Evolutionary conservation across 306 rosid genomes (phyloP), one percentile per base, ranked within the genome.

Genomic region (Quercus berberidifolia): DNA sequence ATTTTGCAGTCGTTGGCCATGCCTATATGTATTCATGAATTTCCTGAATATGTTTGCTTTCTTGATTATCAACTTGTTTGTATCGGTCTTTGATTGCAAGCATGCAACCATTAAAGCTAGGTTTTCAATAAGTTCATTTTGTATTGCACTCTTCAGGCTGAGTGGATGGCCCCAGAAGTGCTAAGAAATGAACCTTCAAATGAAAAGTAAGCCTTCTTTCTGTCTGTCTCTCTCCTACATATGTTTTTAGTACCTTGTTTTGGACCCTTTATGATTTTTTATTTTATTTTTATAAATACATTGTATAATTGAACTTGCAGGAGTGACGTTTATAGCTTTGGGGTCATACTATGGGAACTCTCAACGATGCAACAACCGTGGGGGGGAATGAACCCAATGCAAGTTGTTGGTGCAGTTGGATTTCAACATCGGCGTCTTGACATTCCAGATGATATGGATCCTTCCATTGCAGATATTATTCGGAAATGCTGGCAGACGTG

Each of bases 101-200:
- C 59, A 64, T 59, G 75, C 5, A 81, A 31, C 78, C 55, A 19
- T 75, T 33, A 54, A 28, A 33, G 57, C 35, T 46, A 75, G 78
- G 70, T 75, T 56, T 87, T 31, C 57, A 79, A 70, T 81, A 76
- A 85, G 73, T 69, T 57, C 35, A 69, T 80, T 11, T 75, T 84
- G 79, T 84, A 30, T 71, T 69, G 3, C 58, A 56, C 82, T 71
- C 80, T 85, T 88, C 90, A 96, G 99, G 99, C 99, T 28, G 99
- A 96, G 90, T 96, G 98, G 99, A 96, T 96, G 99, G 99, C 99
- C 79, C 99, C 99, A 6, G 99, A 96, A 89, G 99, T 96, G 60
- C 85, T 96, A 79, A 85, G 99, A 85, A 96, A 93, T 71, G 99
- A 96, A 87, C 99, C 94, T 79, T 90, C 98, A 41, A 84, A 96